Evolutionary conservation across 441 rosid species (phyloP), one percentile per base, ranked within the genome.

Genomic region (Pelargonium citronellum): DNA sequence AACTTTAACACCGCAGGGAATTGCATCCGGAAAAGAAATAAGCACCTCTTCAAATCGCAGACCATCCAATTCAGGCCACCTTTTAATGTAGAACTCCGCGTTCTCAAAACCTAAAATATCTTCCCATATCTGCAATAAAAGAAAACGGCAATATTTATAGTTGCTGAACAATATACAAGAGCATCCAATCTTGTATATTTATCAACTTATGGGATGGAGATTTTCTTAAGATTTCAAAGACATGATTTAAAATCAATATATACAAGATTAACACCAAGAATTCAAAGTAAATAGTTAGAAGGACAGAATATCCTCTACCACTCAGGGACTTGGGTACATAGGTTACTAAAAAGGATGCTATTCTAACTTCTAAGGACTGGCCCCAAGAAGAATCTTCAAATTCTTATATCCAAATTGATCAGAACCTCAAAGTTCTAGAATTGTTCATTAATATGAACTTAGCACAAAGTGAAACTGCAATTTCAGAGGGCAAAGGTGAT

Each of bases 31-130:
- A 82, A 92, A 92, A 53, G 94, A 87, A 75, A 88, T 69, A 64
- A 89, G 87, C 77, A 89, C 91, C 65, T 91, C 96, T 78, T 87
- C 82, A 49, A 93, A 93, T 16, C 53, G 70, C 79, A 79, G 61
- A 73, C 92, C 96, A 81, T 87, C 88, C 81, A 92, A 83, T 69
- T 83, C 87, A 75, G 96, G 87, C 96, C 96, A 92, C 77, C 86
- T 84, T 81, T 92, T 89, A 69, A 92, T 88, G 88, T 92, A 92
- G 71, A 91, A 91, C 69, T 91, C 97, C 0, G 87, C 87, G 39
- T 92, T 91, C 77, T 91, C 92, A 83, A 92, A 92, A 37, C 98
- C 97, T 84, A 92, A 82, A 58, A 91, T 85, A 77, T 91, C 94
- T 77, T 92, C 98, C 96, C 98, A 91, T 79, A 91, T 89, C 98